Conservation (phyloP, 176 grass and related monocot species). For the Miscanthus lutarioriparius region DNA sequence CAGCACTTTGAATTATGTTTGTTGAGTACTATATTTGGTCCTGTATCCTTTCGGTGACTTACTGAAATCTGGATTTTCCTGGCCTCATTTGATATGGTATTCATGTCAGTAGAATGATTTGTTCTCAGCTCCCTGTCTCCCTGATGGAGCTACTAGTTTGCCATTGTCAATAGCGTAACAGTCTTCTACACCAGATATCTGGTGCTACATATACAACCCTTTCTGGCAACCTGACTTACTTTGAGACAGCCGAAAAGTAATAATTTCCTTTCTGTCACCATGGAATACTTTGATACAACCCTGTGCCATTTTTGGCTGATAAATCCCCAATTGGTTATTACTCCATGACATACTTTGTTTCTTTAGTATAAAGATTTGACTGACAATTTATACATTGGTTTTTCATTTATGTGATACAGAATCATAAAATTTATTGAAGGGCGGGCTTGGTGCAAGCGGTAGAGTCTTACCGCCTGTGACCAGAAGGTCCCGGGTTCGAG, state of each 20-base stretch:
- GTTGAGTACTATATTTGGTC: not conserved
- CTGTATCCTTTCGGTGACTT: not conserved
- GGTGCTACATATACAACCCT: not conserved
- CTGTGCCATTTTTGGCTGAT: not conserved
- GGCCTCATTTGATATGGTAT: not conserved
- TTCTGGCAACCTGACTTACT: not conserved
- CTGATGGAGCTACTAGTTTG: not conserved
- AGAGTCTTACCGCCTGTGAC: no score
- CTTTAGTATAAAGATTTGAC: not conserved
- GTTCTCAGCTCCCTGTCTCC: not conserved
- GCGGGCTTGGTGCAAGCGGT: no score
- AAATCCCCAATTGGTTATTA: constrained; percentile 2
- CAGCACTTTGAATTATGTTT: not conserved
- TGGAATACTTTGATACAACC: not conserved
- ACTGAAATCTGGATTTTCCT: not conserved
- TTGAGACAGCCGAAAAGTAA: not conserved
- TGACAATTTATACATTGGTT: not conserved
- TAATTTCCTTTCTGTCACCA: not conserved
- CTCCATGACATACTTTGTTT: not conserved
- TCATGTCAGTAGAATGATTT: not conserved
- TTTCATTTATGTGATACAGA: not conserved
- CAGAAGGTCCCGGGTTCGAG: no score
- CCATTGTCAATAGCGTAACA: not conserved
- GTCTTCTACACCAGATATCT: not conserved
- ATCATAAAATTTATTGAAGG: not conserved